Percentiles rank a stretch among this genome's conserved stretches.
Evolutionary conservation across 1,139 yeast genomes (phyloP).

Genomic region (Kodamaea sp.): DNA sequence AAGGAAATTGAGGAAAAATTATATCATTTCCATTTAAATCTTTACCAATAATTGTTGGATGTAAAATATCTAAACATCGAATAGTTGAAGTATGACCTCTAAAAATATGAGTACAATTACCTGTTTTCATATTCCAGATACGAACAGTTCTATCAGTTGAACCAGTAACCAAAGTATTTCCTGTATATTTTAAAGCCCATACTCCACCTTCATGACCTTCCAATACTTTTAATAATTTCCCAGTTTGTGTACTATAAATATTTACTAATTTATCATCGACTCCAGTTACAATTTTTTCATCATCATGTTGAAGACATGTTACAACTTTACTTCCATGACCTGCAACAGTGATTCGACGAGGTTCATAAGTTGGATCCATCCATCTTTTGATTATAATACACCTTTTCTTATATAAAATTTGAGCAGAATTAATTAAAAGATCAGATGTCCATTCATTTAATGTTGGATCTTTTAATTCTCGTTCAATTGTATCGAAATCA

Average conservation of each 20-base stretch:
- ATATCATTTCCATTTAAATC: constrained; percentile 63
- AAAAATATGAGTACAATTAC: constrained; percentile 57
- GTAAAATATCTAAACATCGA: constrained; percentile 80
- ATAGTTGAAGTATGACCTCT: constrained; percentile 92
- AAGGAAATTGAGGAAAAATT: constrained; percentile 58
- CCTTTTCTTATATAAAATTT: constrained; percentile 64
- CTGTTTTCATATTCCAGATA: constrained; percentile 57
- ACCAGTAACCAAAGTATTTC: constrained; percentile 62
- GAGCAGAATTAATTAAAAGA: constrained; percentile 33
- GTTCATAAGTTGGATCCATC: constrained; percentile 73
- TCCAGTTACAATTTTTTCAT: constrained; percentile 86
- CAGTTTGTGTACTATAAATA: constrained; percentile 75
- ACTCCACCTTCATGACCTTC: constrained; percentile 97
- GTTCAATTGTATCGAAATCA: constrained; percentile 30
- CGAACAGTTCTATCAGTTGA: constrained; percentile 56
- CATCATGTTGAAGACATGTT: constrained; percentile 92
- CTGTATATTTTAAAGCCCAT: constrained; percentile 91
- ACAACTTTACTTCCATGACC: constrained; percentile 76
- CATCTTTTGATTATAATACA: constrained; percentile 67
- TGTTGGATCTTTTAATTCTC: constrained; percentile 30
- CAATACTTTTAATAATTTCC: constrained; percentile 62
- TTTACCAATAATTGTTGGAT: constrained; percentile 57
- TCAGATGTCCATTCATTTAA: constrained; percentile 31
- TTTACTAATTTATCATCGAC: constrained; percentile 84
- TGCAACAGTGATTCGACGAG: constrained; percentile 66